phyloP scores from a whole-genome alignment of 1,139 yeast genomes.

The Pneumocystis oryctolagi region DNA sequence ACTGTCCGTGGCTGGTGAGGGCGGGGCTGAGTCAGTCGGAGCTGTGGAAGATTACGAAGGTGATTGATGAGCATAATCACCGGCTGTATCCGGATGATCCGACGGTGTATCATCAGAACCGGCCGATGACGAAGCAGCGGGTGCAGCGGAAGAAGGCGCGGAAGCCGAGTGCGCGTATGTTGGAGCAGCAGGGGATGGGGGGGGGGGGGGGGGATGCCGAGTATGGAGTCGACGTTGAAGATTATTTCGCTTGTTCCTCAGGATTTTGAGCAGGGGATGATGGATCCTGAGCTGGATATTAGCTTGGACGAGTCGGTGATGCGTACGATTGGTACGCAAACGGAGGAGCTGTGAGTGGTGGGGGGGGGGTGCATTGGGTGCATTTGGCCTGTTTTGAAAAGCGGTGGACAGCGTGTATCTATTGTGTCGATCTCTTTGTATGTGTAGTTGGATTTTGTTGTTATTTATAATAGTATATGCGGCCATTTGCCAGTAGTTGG shows the following conservation, averaged over 20 bases:
- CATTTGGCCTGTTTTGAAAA: too few species aligned
- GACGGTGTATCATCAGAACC: slow-evolving; percentile 4
- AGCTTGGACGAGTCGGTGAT: background rate
- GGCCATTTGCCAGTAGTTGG: too few species aligned
- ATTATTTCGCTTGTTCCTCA: background rate
- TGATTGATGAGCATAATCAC: slow-evolving; percentile 2
- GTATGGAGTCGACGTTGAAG: background rate
- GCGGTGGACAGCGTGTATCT: too few species aligned
- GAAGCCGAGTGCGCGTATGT: background rate
- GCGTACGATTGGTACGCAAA: background rate
- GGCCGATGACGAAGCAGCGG: background rate
- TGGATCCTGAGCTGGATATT: background rate
- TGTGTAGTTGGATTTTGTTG: too few species aligned
- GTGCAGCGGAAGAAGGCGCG: background rate
- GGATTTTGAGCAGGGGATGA: background rate
- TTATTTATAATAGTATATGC: too few species aligned
- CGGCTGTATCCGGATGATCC: slow-evolving; percentile 3
- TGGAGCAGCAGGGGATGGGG: background rate
- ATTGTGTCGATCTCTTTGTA: too few species aligned
- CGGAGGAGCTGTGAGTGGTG: background rate
- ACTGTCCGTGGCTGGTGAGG: slow-evolving; percentile 6
- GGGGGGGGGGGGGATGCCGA: background rate
- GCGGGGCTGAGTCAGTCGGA: slow-evolving; percentile 4
- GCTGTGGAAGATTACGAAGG: slow-evolving; percentile 4
- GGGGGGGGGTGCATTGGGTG: background rate